Base-by-base conservation (phyloP, 768 basidiomycete species). In the Trametes sanguinea region DNA sequence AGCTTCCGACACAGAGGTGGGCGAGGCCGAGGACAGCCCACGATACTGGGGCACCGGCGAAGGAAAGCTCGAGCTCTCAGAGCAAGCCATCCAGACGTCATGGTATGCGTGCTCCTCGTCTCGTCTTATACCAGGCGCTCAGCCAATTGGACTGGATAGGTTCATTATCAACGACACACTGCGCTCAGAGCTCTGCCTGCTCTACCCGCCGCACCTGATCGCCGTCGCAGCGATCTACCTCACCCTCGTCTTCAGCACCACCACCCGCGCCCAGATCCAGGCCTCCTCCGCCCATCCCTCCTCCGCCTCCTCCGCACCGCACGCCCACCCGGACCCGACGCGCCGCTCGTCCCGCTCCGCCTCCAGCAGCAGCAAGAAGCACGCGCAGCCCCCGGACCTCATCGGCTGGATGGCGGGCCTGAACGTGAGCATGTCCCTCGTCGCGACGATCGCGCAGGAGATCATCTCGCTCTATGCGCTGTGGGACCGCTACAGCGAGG, bases 101-200 rank as follows among this genome's bases (percentile, higher is more conserved):
- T 96, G 95, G 96, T 94, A 71, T 27, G 86, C 40, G 13, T 40
- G 35, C 51, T 43, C 42, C 42, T 8, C 7, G n/a, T 14, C 42
- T 9, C 42, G 37, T 3, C 8, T 30, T 43, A 5, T 16, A 10
- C 40, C 6, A 16, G 8, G 4, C 29, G 30, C 7, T 6, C 35
- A 37, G 1, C 17, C 56, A 58, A 22, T 22, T 32, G 32, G 32
- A 6, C 35, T 37, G 35, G 6, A 6, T 64, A 97, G 95, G 92
- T 95, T 94, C 72, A 86, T 98, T 71, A 85, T 99, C 71, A 99
- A 98, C 76, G 96, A 98, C 74, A 94, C 92, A 0, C 98, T 94
- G 71, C 86, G 95, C 55, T 95, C 93, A 4, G 92, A 95, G 57
- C 79, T 99, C 17, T 94, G 93, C 71, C 85, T 99, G n/a, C 75